Evolutionary conservation across 768 basidiomycete species (phyloP), one percentile per base, ranked within the genome.

Genomic region (Lactifluus pinguis): DNA sequence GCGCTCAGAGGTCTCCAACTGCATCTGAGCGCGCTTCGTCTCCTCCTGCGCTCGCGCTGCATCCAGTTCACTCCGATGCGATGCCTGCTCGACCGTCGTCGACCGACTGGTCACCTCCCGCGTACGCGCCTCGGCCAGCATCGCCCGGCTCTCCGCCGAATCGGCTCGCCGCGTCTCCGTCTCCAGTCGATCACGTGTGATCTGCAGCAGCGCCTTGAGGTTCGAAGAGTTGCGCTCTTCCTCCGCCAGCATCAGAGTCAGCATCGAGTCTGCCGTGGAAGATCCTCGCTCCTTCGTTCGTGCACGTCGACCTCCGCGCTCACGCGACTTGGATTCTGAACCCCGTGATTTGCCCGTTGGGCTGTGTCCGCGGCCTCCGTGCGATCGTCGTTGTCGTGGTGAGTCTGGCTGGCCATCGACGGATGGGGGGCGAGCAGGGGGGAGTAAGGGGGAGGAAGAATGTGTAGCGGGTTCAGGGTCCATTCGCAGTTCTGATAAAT

Each of bases 201-300:
- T 52, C 44, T 58, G 63, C 47, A 66, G 47, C 53, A 66, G 42
- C 45, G 63, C 59, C 42, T 61, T 64, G 34, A 66, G 59, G 41
- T 61, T 65, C 55, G 62, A 61, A 41, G 65, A 57, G 56, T 66
- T 65, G 44, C 65, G 63, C 47, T 66, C 65, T 39, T 64, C 63
- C 53, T 66, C 65, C 42, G 50, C 65, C 42, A 66, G 54, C 65
- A 66, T 65, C 36, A 66, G 19, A n/a, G 61, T 61, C 56, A 66
- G 41, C 63, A 66, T 61, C 50, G 64, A 61, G 36, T 55, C 61
- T 21, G 25, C 57, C 59, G 8, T 47, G 10, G 63, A 61, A 6
- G 62, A 49, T 6, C 56, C 59, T 6, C 65, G 62, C 15, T 60
- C 55, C 53, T 50, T 29, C 3, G 41, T 39, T 39, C 50, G 49